These are phyloP conservation scores for Cystofilobasidium ferigula DNA, from an alignment of 768 basidiomycete species.

Conservation along the genomic window DNA sequence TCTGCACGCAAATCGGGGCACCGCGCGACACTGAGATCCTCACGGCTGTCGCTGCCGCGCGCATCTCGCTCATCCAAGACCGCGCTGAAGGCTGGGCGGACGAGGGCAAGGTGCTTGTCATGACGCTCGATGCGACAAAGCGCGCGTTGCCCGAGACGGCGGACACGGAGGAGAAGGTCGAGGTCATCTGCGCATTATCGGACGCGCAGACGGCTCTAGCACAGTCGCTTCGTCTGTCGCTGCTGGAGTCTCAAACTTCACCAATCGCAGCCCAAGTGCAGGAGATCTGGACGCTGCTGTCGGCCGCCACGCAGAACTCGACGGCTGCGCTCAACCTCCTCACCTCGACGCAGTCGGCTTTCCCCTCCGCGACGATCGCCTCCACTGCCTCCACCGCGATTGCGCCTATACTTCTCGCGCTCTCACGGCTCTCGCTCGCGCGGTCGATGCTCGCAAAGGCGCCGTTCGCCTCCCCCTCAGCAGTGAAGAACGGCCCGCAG, in stretches of 20 bases:
- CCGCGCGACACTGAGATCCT: conserved; percentile 11
- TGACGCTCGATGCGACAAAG: background rate
- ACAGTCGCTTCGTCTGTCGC: background rate
- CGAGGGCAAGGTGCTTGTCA: background rate
- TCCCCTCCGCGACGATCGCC: background rate
- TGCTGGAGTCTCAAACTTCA: background rate
- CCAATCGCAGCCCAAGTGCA: background rate
- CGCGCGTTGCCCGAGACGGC: background rate
- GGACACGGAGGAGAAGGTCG: conserved; percentile 6
- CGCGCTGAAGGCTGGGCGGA: conserved; percentile 6
- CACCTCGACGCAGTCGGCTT: background rate
- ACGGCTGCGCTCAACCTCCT: conserved; percentile 5
- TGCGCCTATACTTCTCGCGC: conserved; percentile 5
- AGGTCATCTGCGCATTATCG: conserved; percentile 13
- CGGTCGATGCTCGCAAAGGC: background rate
- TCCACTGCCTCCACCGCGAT: background rate
- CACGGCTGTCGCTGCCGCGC: background rate
- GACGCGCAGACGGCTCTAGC: conserved; percentile 22
- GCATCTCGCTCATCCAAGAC: background rate
- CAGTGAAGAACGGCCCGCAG: conserved; percentile 9
- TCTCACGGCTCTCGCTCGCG: background rate
- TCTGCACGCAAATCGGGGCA: conserved; percentile 4
- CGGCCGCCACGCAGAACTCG: conserved; percentile 9
- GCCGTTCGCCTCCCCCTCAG: background rate
- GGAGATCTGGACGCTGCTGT: conserved; percentile 11